Percentiles rank a stretch among this genome's conserved stretches.
Conservation (phyloP, 176 grass and related monocot genomes). For the Musa acuminata region DNA sequence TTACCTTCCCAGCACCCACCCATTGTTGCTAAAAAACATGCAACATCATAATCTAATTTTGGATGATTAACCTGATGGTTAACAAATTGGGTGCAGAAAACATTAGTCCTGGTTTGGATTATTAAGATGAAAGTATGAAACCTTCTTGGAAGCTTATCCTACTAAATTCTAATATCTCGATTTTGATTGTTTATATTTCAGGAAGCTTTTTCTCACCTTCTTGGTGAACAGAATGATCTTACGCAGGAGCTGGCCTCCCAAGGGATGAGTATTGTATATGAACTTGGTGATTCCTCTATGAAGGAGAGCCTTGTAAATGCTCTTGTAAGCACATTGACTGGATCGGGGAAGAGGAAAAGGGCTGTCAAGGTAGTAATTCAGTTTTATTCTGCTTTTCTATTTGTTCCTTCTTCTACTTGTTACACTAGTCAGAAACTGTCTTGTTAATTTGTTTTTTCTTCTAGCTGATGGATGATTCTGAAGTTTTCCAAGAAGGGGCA, state of each 20-base stretch:
- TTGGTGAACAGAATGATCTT: slow-evolving; percentile 94
- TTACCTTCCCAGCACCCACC: background rate
- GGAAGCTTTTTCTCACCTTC: slow-evolving; percentile 90
- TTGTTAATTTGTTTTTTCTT: slow-evolving; percentile 8
- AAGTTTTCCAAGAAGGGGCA: slow-evolving; percentile 92
- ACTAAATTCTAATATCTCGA: background rate
- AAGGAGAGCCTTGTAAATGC: slow-evolving; percentile 81
- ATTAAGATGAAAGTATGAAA: background rate
- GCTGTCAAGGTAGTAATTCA: slow-evolving; percentile 59
- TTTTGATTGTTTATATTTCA: slow-evolving; percentile 22
- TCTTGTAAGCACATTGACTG: slow-evolving; percentile 82
- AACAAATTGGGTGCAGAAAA: background rate
- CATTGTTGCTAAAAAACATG: background rate
- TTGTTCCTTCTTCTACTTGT: slow-evolving; percentile 6
- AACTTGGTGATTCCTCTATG: slow-evolving; percentile 91
- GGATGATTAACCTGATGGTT: background rate
- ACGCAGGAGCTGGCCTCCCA: slow-evolving; percentile 98
- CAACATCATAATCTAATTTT: background rate
- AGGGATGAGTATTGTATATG: slow-evolving; percentile 99
- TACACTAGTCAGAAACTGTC: background rate
- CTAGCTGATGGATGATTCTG: slow-evolving; percentile 92
- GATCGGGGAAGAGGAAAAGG: slow-evolving; percentile 81
- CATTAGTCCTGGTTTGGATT: background rate
- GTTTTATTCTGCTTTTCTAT: slow-evolving; percentile 17
- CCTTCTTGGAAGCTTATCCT: background rate